A percentile compares a stretch with the other conserved stretches of the same genome.
Evolutionary conservation across 306 rosid genomes (phyloP).

Genomic region (Echinosophora koreensis): DNA sequence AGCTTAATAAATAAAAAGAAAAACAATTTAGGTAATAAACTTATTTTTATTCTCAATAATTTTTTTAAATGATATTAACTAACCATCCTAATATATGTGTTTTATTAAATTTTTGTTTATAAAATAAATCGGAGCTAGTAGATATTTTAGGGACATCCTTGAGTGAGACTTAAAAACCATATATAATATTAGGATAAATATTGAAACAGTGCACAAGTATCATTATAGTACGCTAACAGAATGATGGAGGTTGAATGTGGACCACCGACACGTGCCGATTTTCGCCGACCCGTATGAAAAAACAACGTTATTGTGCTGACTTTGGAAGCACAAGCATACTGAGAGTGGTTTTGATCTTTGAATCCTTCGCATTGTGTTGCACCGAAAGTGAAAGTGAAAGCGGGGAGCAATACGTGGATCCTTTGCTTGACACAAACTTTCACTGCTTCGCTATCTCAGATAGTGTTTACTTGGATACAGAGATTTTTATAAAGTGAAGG

Average conservation of each 20-base stretch:
- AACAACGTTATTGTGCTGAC: slow-evolving; percentile 65
- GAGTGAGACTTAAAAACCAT: too few species aligned
- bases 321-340: slow-evolving; percentile 38
- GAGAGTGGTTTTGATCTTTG: slow-evolving; percentile 43
- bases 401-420: slow-evolving; percentile 51
- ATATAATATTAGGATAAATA: too few species aligned
- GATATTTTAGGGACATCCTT: too few species aligned
- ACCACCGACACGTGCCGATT: slow-evolving; percentile 83
- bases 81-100: too few species aligned
- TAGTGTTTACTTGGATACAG: neutral
- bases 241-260: slow-evolving; percentile 51
- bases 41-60: too few species aligned
- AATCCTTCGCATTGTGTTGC: slow-evolving; percentile 42
- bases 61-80: too few species aligned
- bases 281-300: slow-evolving; percentile 64
- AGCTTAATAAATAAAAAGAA: too few species aligned
- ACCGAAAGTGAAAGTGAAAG: slow-evolving; percentile 75
- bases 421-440: slow-evolving; percentile 42
- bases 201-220: neutral
- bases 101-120: too few species aligned
- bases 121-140: too few species aligned
- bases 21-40: too few species aligned
- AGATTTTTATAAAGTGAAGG: too few species aligned
- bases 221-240: slow-evolving; percentile 18
- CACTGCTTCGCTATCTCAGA: neutral